Evolutionary conservation across 2,329 filamentous ascomycete genomes (phyloP), one percentile per base, ranked within the genome.

Genomic region (Alternaria arbusti): DNA sequence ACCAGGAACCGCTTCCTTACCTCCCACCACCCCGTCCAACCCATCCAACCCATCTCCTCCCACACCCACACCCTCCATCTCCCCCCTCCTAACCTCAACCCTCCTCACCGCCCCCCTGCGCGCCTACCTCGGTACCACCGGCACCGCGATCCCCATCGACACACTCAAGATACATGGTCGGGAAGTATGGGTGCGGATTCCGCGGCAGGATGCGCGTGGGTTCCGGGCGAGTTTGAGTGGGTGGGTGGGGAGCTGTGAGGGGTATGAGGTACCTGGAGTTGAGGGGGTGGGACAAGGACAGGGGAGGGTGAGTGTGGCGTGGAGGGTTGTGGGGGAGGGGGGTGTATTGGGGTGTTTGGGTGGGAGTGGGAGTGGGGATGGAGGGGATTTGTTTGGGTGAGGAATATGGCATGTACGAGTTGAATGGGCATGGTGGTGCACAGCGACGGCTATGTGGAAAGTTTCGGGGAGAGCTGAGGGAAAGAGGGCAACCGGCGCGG

Each of bases 51-150:
- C 30, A 30, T 20, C 50, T 13, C n/a, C 54, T 23, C 30, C 57
- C 49, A 47, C 46, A 47, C 32, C 47, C 63, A 23, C 43, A 20
- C 32, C 23, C 28, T 23, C 17, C 15, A 10, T 65, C 26, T 91
- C 94, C 78, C 81, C 84, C 3, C 80, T 93, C 3, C 89, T 89
- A 40, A 83, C 86, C 17, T 87, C 87, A 32, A 83, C 88, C 0
- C 89, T 91, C 73, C 86, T 91, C 69, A 87, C 86, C 2, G 78
- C 85, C 1, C 89, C 91, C 0, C 81, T 95, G 8, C 83, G 83
- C 1, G 87, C 91, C 65, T 94, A 92, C 71, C 86, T 95, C 1
- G 92, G 92, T 20, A 80, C 88, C 17, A 89, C 87, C 0, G 92
- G 92, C 11, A 81, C 85, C 2, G 88, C 87, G 11, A 89, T 94